Conservation (phyloP, 768 basidiomycete genomes). For the Boletus patriciae region DNA sequence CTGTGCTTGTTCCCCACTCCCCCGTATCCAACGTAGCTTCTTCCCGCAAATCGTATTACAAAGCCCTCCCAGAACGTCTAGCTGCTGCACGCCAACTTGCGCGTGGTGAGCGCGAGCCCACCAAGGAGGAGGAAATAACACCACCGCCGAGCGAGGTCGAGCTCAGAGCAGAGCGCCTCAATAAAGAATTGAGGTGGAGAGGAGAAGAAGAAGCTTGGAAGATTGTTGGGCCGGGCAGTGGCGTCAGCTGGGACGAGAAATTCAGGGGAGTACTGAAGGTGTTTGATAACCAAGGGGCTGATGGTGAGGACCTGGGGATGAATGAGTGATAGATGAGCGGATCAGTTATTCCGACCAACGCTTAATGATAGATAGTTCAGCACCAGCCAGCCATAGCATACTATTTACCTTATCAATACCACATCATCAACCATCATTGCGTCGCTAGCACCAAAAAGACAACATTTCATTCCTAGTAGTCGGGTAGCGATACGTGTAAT, state of each 20-base stretch:
- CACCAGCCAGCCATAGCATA: neutral
- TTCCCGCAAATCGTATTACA: constrained; percentile 75
- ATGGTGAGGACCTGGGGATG: neutral
- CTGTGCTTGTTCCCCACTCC: constrained; percentile 65
- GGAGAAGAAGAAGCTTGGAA: constrained; percentile 78
- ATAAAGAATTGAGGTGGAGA: constrained; percentile 87
- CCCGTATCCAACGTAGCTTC: constrained; percentile 61
- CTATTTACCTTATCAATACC: neutral
- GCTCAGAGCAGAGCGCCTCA: constrained; percentile 80
- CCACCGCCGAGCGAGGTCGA: constrained; percentile 89
- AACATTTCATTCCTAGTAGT: neutral
- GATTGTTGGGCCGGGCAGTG: constrained; percentile 61
- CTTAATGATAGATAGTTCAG: neutral
- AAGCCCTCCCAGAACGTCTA: constrained; percentile 63
- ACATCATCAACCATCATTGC: neutral
- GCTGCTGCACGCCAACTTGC: constrained; percentile 73
- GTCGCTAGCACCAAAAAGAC: neutral
- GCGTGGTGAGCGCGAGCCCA: constrained; percentile 74
- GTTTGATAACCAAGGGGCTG: constrained; percentile 46
- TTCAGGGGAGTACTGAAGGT: constrained; percentile 61
- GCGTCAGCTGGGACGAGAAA: constrained; percentile 76
- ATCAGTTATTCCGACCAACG: neutral
- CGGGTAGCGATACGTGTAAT: neutral
- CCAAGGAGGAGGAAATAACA: constrained; percentile 73
- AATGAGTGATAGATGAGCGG: neutral